These are phyloP conservation scores for Maudiozyma turicensis DNA, from an alignment of 805 yeast species.

Conservation along the genomic window DNA sequence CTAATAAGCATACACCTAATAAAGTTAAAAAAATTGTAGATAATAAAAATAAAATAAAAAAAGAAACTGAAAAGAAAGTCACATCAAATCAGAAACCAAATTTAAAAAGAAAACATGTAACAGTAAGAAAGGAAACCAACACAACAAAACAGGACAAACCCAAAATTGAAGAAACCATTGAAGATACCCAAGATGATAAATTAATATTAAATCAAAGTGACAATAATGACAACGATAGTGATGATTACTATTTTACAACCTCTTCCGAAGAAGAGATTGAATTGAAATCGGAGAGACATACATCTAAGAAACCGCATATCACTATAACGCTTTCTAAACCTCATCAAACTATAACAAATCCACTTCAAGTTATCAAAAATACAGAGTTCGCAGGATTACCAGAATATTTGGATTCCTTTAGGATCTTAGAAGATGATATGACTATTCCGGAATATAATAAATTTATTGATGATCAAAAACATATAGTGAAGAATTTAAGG, in stretches of 20 bases:
- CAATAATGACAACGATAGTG: neutral
- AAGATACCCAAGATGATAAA: neutral
- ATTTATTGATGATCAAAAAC: slow-evolving; percentile 45
- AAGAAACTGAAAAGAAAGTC: neutral
- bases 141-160: neutral
- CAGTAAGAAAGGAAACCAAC: neutral
- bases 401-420: slow-evolving; percentile 45
- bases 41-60: neutral
- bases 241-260: slow-evolving; percentile 23
- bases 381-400: slow-evolving; percentile 37
- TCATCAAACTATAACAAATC: slow-evolving; percentile 47
- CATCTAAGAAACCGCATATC: slow-evolving; percentile 15
- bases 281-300: slow-evolving; percentile 7
- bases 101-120: neutral
- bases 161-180: neutral
- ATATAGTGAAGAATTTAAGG: slow-evolving; percentile 35
- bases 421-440: slow-evolving; percentile 52
- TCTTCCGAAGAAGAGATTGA: slow-evolving; percentile 25
- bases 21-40: neutral
- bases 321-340: slow-evolving; percentile 32
- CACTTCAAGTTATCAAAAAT: slow-evolving; percentile 41
- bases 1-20: neutral
- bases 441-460: slow-evolving; percentile 49
- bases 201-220: neutral
- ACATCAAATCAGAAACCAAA: neutral